Evolutionary conservation across 83 land plant genomes (phyloP).

Genomic region (Picea abies): DNA sequence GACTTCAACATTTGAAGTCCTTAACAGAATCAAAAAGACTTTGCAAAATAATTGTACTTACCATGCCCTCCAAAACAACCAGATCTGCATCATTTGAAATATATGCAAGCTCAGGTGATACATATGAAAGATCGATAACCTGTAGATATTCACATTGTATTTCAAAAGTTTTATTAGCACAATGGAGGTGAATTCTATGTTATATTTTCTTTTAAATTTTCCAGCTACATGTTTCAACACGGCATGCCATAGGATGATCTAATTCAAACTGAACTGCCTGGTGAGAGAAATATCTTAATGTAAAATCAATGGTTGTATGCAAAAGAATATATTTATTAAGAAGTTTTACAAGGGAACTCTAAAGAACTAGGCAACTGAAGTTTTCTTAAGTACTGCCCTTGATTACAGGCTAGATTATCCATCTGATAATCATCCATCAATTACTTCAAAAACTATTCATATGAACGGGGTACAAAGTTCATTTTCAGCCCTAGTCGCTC

Average conservation of each 20-base stretch:
- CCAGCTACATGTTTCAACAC: neutral
- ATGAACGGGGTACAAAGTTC: neutral
- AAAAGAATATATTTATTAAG: neutral
- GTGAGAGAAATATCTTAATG: neutral
- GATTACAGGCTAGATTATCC: neutral
- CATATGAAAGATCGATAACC: conserved; percentile 89
- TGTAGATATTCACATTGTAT: conserved; percentile 17
- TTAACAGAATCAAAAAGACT: neutral
- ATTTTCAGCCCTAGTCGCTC: neutral
- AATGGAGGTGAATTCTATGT: neutral
- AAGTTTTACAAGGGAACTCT: neutral
- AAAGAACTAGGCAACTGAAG: neutral
- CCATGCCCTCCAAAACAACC: conserved; percentile 97
- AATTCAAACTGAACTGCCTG: neutral
- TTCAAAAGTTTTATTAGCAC: neutral
- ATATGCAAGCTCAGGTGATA: conserved; percentile 89
- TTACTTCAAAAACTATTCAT: neutral
- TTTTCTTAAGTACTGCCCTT: neutral
- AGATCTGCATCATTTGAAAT: conserved; percentile 89
- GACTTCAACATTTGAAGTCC: neutral
- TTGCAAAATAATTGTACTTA: conserved; percentile 24
- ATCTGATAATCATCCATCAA: neutral
- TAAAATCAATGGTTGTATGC: neutral
- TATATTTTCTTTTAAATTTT: no score
- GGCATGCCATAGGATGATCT: neutral